Evolutionary conservation across 441 rosid species (phyloP).

Genomic region (Populus hybrid): DNA sequence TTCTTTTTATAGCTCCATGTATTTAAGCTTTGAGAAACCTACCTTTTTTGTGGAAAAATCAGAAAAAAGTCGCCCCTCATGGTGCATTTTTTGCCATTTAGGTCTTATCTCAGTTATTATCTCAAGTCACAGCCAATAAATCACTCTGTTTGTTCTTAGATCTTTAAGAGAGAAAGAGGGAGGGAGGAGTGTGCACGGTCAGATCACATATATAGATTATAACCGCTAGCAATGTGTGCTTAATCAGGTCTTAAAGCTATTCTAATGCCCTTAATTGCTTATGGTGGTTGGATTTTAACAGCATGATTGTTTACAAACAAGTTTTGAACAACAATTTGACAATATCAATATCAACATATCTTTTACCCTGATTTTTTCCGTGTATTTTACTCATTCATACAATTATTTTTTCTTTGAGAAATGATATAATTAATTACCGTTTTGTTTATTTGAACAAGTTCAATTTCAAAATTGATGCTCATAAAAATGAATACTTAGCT

Average conservation of each 20-base stretch:
- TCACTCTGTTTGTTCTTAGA: neutral
- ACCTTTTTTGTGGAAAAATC: neutral
- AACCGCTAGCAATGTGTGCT: neutral
- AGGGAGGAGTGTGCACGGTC: neutral
- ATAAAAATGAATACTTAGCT: too few species aligned
- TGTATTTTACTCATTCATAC: too few species aligned
- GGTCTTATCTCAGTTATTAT: neutral
- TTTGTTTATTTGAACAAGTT: too few species aligned
- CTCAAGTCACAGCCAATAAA: neutral
- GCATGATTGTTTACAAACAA: neutral
- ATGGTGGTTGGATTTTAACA: neutral
- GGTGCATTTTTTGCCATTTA: neutral
- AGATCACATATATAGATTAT: neutral
- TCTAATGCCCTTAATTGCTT: too few species aligned
- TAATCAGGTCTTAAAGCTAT: neutral
- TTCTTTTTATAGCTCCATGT: neutral
- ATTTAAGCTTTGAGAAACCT: neutral
- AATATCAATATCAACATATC: too few species aligned
- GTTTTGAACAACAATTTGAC: neutral
- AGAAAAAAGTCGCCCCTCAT: neutral
- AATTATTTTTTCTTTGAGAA: too few species aligned
- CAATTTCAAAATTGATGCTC: too few species aligned
- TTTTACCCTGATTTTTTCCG: too few species aligned
- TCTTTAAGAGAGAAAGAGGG: neutral
- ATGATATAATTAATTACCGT: too few species aligned